Percentiles rank a stretch among this genome's conserved stretches.
Evolutionary conservation across 2,329 filamentous ascomycete genomes (phyloP).

Genomic region (Talaromyces rugulosus): DNA sequence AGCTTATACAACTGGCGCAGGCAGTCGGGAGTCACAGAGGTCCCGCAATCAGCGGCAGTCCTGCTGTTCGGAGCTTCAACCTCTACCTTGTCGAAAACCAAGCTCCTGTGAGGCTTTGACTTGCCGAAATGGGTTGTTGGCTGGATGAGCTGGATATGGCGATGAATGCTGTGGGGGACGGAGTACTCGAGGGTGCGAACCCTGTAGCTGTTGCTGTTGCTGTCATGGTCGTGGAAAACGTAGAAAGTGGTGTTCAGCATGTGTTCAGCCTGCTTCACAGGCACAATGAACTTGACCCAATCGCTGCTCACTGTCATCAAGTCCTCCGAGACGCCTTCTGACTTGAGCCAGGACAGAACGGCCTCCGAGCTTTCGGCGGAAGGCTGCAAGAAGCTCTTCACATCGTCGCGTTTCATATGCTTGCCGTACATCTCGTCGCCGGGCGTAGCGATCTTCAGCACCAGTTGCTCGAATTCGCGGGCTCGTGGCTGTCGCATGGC

Average conservation of each 20-base stretch:
- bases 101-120: conserved; percentile 40
- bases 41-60: conserved; percentile 32
- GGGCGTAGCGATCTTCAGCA: conserved; percentile 61
- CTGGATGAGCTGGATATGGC: conserved; percentile 59
- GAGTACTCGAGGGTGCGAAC: conserved; percentile 59
- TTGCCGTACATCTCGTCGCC: conserved; percentile 56
- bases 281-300: conserved; percentile 56
- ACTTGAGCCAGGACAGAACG: conserved; percentile 54
- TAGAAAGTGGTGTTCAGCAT: conserved; percentile 57
- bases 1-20: conserved; percentile 49
- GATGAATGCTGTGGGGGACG: conserved; percentile 52
- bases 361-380: conserved; percentile 43
- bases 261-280: conserved; percentile 44
- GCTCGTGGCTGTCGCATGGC: conserved; percentile 48
- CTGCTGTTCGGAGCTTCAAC: conserved; percentile 15
- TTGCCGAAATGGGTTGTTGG: conserved; percentile 61
- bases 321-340: conserved; percentile 44
- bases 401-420: conserved; percentile 58
- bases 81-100: conserved; percentile 22
- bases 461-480: conserved; percentile 52
- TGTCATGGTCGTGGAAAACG: conserved; percentile 49
- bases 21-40: conserved; percentile 45
- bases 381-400: conserved; percentile 53
- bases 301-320: conserved; percentile 51
- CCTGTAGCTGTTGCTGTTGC: conserved; percentile 36